Conservation (phyloP, 2,329 filamentous ascomycete species). For the Monilinia vaccinii-corymbosi region DNA sequence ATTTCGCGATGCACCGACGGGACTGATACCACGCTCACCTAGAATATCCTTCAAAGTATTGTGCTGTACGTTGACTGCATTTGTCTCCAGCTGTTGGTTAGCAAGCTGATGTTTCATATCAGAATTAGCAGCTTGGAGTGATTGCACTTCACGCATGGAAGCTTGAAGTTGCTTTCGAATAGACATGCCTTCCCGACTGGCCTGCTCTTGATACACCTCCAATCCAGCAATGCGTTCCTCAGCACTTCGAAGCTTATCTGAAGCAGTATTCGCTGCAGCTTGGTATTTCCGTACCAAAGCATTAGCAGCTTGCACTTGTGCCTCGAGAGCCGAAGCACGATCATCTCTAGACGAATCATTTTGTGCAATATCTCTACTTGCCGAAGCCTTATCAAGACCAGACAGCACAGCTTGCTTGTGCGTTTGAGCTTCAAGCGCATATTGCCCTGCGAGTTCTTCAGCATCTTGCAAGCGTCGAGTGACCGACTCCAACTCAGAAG, state of each 20-base stretch:
- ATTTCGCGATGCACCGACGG: slow-evolving; percentile 56
- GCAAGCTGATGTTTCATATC: slow-evolving; percentile 78
- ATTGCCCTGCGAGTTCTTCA: slow-evolving; percentile 79
- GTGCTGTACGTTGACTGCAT: slow-evolving; percentile 85
- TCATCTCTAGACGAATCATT: slow-evolving; percentile 47
- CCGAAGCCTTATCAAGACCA: slow-evolving; percentile 66
- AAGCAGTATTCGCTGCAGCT: slow-evolving; percentile 73
- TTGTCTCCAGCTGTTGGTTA: slow-evolving; percentile 84
- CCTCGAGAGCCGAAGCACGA: slow-evolving; percentile 64
- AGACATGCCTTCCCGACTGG: slow-evolving; percentile 82
- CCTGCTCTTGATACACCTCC: slow-evolving; percentile 95
- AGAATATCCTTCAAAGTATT: slow-evolving; percentile 89
- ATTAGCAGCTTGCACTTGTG: slow-evolving; percentile 71
- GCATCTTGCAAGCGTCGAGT: slow-evolving; percentile 71
- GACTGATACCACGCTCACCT: slow-evolving; percentile 77
- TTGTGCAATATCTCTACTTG: slow-evolving; percentile 40
- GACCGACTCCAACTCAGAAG: slow-evolving; percentile 65
- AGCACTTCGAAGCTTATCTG: slow-evolving; percentile 81
- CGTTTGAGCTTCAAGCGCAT: slow-evolving; percentile 77
- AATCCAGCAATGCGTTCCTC: slow-evolving; percentile 95
- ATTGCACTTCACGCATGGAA: slow-evolving; percentile 73
- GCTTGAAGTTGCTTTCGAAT: slow-evolving; percentile 85
- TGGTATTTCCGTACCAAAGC: slow-evolving; percentile 80
- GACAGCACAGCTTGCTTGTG: slow-evolving; percentile 76
- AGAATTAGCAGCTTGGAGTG: slow-evolving; percentile 69